Base-by-base conservation (phyloP, 1,139 yeast species). In the Diutina sp. region DNA sequence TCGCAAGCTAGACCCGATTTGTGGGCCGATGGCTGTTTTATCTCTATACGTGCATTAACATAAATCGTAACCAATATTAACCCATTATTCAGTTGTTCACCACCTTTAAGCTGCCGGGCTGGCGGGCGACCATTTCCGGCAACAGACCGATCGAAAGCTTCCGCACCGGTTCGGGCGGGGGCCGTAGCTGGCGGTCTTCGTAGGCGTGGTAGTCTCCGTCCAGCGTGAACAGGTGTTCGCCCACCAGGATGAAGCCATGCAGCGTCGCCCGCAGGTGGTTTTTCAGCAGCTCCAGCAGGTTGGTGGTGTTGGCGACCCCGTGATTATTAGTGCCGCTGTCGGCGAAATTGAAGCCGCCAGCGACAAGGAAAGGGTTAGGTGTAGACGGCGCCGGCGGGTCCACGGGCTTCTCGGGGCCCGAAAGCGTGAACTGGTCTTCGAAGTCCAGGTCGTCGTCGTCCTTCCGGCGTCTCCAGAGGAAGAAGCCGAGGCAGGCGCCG, bases 131-230 rank as follows among this genome's bases (percentile, higher is more conserved):
- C 79, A 76, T 76, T 67, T 85, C 90, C 0, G 90, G 90, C 60
- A 85, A 70, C n/a, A 87, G 83, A 8, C 87, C 86, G 61, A 84
- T 81, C 66, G 89, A 83, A 61, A 50, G 25, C 32, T 50, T 50
- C 6, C 53, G 21, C 29, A 50, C 53, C n/a, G 53, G 53, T 32
- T 50, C 53, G 41, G 14, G n/a, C 8, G 53, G 53, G 7, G 44
- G 29, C 16, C 32, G 41, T n/a, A 14, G 35, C 16, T 18, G 41
- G 18, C 53, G 53, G 7, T 50, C 53, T 9, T 50, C 53, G 44
- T 32, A 50, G 44, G 44, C 53, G 16, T 50, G 53, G 35, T 30
- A 50, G n/a, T 50, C 53, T n/a, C 25, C 44, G 32, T 50, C 53
- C 53, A 50, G 53, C 5, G 53, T 50, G 28, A 50, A 12, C 53